Evolutionary conservation across 257 asterid genomes (phyloP).

Genomic region (Fraxinus pennsylvanica): DNA sequence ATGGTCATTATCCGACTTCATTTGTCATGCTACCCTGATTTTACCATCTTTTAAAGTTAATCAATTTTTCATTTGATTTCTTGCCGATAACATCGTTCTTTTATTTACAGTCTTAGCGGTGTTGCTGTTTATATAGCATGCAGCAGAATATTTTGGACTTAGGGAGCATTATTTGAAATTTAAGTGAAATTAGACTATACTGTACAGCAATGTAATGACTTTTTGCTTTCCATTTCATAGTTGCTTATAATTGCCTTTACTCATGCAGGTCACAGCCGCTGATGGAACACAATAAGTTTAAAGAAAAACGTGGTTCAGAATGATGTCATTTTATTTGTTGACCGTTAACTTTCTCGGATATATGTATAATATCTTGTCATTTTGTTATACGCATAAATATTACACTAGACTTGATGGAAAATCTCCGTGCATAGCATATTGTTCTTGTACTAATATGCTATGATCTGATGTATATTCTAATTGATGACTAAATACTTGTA

Average conservation of each 20-base stretch:
- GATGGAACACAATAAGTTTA: conserved; percentile 41
- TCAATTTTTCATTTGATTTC: background rate
- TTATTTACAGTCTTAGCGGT: background rate
- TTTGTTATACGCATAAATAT: conserved; percentile 24
- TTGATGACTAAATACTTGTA: background rate
- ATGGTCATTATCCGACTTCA: too few species aligned
- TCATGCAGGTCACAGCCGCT: conserved; percentile 57
- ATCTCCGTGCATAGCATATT: conserved; percentile 13
- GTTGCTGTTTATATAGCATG: background rate
- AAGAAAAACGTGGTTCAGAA: conserved; percentile 40
- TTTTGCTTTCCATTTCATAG: background rate
- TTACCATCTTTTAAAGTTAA: background rate
- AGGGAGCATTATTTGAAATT: background rate
- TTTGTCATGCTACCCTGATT: background rate
- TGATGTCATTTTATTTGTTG: conserved; percentile 15
- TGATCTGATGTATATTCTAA: conserved; percentile 29
- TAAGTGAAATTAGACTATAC: background rate
- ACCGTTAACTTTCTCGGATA: conserved; percentile 11
- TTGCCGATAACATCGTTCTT: background rate
- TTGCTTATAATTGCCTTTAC: conserved; percentile 19
- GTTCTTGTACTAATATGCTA: conserved; percentile 11
- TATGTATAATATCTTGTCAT: conserved; percentile 25
- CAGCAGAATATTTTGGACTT: background rate
- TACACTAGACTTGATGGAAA: conserved; percentile 13
- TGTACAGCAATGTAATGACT: background rate